Evolutionary conservation across 371 early-diverging fungal genomes (phyloP), one percentile per base, ranked within the genome.

Genomic region (Apophysomyces trapeziformis): DNA sequence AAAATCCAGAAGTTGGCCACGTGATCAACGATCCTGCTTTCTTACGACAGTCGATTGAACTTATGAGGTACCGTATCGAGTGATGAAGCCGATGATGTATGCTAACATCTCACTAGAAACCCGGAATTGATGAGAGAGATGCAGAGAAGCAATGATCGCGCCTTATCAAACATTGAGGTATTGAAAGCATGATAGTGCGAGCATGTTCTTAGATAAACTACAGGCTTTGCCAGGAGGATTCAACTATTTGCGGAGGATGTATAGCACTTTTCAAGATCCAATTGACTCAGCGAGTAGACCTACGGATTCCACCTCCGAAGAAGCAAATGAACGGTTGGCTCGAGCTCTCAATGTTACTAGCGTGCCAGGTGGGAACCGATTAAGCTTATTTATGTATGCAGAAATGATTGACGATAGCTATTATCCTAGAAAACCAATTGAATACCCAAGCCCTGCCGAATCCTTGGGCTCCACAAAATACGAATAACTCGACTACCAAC

Each of bases 391-490:
- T 26, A 26, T 26, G 32, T 26, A 0, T 26, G 32, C 32, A 26
- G 32, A 2, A 26, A 26, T 3, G 3, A 18, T 54, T 46, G 56
- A 26, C 43, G 58, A 11, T 32, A 58, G 7, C 14, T 60, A 2
- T 63, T 63, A 69, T 67, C 7, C 39, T 69, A 72, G 87, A 85
- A 58, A 85, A 87, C 63, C 74, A 79, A 41, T 73, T 92, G 57
- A 94, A 94, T 68, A 90, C 84, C 39, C 81, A 87, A 58, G 89
- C 95, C n/a, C 82, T 95, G 44, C 94, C 95, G 5, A 95, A 95
- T 69, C 95, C 95, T 2, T 95, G 95, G 95, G 89, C 88, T 46
- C 76, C 76, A 16, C 79, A 67, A 16, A 68, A 46, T 41, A 50
- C 11, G 11, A 58, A 39, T 45, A 64, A 32, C 41, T n/a, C 62